A percentile compares a stretch with the other conserved stretches of the same genome.
Conservation (phyloP, 495 filamentous ascomycete genomes). For the Patellaria atrata region DNA sequence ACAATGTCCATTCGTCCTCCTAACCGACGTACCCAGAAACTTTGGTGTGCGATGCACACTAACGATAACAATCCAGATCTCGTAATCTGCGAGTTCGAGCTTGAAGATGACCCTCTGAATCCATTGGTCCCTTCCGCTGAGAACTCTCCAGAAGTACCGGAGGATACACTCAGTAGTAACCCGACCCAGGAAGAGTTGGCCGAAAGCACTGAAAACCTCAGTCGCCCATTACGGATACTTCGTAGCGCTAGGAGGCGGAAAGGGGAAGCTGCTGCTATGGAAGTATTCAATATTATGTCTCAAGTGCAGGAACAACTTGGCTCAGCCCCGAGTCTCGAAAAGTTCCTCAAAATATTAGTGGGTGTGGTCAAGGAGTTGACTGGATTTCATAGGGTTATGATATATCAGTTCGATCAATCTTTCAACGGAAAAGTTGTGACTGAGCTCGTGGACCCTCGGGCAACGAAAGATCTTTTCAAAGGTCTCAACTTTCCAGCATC, state of each 20-base stretch:
- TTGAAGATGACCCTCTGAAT: conserved; percentile 63
- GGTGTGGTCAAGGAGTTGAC: conserved; percentile 77
- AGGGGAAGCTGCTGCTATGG: conserved; percentile 82
- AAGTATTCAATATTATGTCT: conserved; percentile 83
- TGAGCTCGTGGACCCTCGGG: conserved; percentile 65
- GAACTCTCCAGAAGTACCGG: conserved; percentile 41
- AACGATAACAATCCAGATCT: conserved; percentile 49
- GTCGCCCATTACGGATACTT: conserved; percentile 64
- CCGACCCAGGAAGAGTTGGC: conserved; percentile 59
- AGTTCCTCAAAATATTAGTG: conserved; percentile 56
- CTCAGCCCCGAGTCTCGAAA: conserved; percentile 49
- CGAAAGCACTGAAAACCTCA: conserved; percentile 57
- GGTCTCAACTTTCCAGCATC: conserved; percentile 83
- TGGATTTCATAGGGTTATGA: conserved; percentile 84
- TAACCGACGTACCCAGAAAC: conserved; percentile 38
- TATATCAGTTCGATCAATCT: conserved; percentile 77
- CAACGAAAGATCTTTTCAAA: conserved; percentile 78
- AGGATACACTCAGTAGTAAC: conserved; percentile 56
- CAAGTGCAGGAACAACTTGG: conserved; percentile 72
- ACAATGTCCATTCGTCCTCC: conserved; percentile 52
- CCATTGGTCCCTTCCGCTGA: conserved; percentile 50
- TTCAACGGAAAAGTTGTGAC: conserved; percentile 82
- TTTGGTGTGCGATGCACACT: conserved; percentile 85
- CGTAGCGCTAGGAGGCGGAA: conserved; percentile 61
- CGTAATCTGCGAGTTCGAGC: conserved; percentile 83